These are phyloP conservation scores for Tarenaya hassleriana DNA, from an alignment of 345 rosid genomes.

Conservation along the genomic window DNA sequence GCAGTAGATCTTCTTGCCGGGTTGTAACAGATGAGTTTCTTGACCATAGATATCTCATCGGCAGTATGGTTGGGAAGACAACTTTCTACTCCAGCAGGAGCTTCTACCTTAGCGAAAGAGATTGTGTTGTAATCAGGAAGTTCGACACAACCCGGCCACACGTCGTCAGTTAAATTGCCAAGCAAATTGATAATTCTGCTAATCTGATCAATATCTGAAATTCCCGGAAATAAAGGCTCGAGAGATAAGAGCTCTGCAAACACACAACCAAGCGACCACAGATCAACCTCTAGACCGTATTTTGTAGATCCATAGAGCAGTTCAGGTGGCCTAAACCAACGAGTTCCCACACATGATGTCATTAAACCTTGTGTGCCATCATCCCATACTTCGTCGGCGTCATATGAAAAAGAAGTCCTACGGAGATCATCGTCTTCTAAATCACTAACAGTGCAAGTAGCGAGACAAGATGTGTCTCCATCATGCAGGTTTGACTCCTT, in stretches of 20 bases:
- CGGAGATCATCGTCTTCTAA: constrained; percentile 51
- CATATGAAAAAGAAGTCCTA: constrained; percentile 45
- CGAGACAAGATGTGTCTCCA: constrained; percentile 74
- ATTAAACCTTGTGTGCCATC: constrained; percentile 45
- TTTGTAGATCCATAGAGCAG: constrained; percentile 79
- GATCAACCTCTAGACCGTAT: constrained; percentile 76
- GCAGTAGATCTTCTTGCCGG: constrained; percentile 72
- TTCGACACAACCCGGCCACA: constrained; percentile 62
- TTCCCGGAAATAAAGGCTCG: constrained; percentile 78
- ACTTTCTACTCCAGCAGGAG: constrained; percentile 57
- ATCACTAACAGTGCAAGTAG: constrained; percentile 73
- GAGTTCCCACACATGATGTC: constrained; percentile 91
- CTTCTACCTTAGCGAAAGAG: constrained; percentile 67
- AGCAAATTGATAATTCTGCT: constrained; percentile 54
- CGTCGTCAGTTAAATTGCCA: constrained; percentile 74
- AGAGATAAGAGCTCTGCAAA: constrained; percentile 75
- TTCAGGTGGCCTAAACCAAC: constrained; percentile 97
- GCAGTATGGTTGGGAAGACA: constrained; percentile 42
- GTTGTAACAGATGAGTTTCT: constrained; percentile 70
- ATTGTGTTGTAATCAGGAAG: constrained; percentile 79
- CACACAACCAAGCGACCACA: constrained; percentile 90
- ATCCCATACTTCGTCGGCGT: constrained; percentile 47
- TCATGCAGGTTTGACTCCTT: constrained; percentile 57
- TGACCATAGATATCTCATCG: constrained; percentile 57
- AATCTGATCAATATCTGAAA: constrained; percentile 86